phyloP scores from a whole-genome alignment of 768 basidiomycete genomes.

The Nidularia pulvinata region DNA sequence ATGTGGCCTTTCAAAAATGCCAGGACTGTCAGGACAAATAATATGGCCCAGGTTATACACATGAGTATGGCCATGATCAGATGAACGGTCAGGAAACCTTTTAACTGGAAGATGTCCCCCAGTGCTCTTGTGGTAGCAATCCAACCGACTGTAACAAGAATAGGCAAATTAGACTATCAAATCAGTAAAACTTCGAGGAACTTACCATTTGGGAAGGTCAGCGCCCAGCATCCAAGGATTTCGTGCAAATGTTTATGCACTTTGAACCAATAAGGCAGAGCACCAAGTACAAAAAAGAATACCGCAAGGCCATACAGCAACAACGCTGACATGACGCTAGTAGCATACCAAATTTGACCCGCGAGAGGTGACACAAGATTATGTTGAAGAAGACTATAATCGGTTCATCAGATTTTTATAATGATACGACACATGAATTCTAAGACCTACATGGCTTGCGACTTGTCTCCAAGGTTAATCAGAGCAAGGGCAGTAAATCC shows the following conservation, averaged over 20 bases:
- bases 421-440: background rate
- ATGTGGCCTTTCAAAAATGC: constrained; percentile 43
- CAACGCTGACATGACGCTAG: constrained; percentile 32
- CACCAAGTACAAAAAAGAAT: constrained; percentile 43
- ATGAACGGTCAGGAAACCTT: constrained; percentile 36
- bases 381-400: constrained; percentile 26
- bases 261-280: constrained; percentile 48
- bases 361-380: constrained; percentile 30
- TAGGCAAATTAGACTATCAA: background rate
- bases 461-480: constrained; percentile 37
- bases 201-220: constrained; percentile 44
- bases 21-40: constrained; percentile 35
- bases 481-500: constrained; percentile 48
- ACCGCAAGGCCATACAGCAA: constrained; percentile 45
- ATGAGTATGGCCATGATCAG: constrained; percentile 36
- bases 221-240: constrained; percentile 48
- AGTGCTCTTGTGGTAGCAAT: constrained; percentile 37
- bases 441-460: constrained; percentile 30
- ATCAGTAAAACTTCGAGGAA: background rate
- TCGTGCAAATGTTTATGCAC: constrained; percentile 41
- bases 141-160: constrained; percentile 35
- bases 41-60: constrained; percentile 34
- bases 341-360: constrained; percentile 44
- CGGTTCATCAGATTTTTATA: background rate
- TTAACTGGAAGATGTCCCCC: constrained; percentile 37